Evolutionary conservation across 257 asterid genomes (phyloP).

Genomic region (Petunia axillaris): DNA sequence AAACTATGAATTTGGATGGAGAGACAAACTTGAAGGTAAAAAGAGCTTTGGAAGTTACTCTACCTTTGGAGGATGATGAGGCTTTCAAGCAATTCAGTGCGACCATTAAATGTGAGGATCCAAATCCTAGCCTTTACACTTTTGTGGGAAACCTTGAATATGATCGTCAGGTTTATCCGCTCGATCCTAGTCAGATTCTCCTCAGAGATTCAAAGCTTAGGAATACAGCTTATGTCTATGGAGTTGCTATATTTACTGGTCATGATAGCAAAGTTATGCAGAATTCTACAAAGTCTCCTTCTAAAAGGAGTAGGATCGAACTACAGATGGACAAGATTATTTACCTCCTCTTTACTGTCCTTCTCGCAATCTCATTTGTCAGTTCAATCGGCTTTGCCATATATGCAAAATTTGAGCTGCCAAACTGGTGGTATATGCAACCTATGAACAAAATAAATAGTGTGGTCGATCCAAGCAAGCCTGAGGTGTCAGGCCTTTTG

Average conservation of each 20-base stretch:
- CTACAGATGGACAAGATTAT: slow-evolving; percentile 91
- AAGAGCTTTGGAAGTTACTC: slow-evolving; percentile 70
- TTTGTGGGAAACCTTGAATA: slow-evolving; percentile 86
- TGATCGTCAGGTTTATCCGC: slow-evolving; percentile 62
- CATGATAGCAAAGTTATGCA: slow-evolving; percentile 96
- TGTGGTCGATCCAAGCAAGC: slow-evolving; percentile 62
- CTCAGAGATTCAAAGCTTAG: slow-evolving; percentile 95
- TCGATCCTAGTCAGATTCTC: slow-evolving; percentile 91
- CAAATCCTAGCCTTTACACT: slow-evolving; percentile 82
- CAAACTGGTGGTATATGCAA: slow-evolving; percentile 88
- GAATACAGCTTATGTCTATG: slow-evolving; percentile 77
- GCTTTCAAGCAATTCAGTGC: slow-evolving; percentile 76
- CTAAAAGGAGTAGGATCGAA: slow-evolving; percentile 87
- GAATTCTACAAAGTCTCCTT: slow-evolving; percentile 86
- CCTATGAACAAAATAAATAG: slow-evolving; percentile 54
- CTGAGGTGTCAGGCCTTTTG: slow-evolving; percentile 64
- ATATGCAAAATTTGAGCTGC: slow-evolving; percentile 70
- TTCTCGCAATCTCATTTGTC: slow-evolving; percentile 65
- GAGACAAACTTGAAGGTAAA: slow-evolving; percentile 95
- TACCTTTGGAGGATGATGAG: slow-evolving; percentile 60
- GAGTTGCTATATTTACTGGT: slow-evolving; percentile 88
- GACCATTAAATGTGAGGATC: slow-evolving; percentile 82
- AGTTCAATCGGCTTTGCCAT: slow-evolving; percentile 79
- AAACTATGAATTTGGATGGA: slow-evolving; percentile 96
- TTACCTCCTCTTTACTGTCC: slow-evolving; percentile 76